Evolutionary conservation across 257 asterid species (phyloP).

Genomic region (Solanum corneliomulleri): DNA sequence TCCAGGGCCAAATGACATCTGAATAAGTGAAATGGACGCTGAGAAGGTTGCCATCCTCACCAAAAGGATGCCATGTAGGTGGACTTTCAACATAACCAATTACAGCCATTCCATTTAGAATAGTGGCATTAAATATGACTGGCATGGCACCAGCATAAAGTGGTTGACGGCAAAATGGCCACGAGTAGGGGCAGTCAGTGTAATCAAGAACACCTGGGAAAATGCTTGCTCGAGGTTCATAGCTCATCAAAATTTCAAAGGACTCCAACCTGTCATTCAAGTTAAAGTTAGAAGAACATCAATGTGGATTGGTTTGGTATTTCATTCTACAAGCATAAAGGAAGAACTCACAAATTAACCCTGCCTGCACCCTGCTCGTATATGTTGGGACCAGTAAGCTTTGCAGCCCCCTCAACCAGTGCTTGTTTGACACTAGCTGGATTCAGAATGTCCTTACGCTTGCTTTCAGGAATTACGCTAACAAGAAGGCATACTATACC

Average conservation of each 20-base stretch:
- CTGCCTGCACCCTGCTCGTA: slow-evolving; percentile 99
- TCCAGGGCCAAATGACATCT: slow-evolving; percentile 98
- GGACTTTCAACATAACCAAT: slow-evolving; percentile 77
- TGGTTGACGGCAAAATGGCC: slow-evolving; percentile 99
- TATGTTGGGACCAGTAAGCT: slow-evolving; percentile 94
- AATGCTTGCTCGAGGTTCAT: slow-evolving; percentile 92
- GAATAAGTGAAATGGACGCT: slow-evolving; percentile 82
- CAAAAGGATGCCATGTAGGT: slow-evolving; percentile 79
- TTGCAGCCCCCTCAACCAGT: slow-evolving; percentile 94
- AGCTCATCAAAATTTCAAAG: slow-evolving; percentile 73
- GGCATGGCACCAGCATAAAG: slow-evolving; percentile 98
- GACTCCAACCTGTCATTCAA: slow-evolving; percentile 72
- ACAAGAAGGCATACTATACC: slow-evolving; percentile 97
- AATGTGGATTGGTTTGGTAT: neutral
- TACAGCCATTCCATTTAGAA: slow-evolving; percentile 93
- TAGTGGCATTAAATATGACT: slow-evolving; percentile 81
- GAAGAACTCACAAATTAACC: slow-evolving; percentile 87
- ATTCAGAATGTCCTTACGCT: slow-evolving; percentile 69
- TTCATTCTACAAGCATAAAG: slow-evolving; percentile 5
- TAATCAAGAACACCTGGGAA: slow-evolving; percentile 87
- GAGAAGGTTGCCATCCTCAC: slow-evolving; percentile 85
- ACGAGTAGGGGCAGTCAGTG: slow-evolving; percentile 91
- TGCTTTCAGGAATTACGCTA: slow-evolving; percentile 72
- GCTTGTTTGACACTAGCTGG: slow-evolving; percentile 99
- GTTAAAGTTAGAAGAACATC: neutral